Base-by-base conservation (phyloP, 805 yeast species). In the Candida coquimbonensis region DNA sequence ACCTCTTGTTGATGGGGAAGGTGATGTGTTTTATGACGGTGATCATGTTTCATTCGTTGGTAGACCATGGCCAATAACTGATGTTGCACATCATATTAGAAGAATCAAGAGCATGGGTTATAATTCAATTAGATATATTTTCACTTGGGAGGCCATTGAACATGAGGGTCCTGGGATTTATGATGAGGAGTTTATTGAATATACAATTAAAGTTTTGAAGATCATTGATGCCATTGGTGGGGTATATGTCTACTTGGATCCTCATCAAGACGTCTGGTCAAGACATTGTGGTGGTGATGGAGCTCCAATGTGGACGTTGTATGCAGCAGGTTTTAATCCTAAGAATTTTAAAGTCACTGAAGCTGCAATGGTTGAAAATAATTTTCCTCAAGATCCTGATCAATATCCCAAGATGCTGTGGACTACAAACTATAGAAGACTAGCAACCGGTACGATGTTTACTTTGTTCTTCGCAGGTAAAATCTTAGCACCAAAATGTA, bases 201-300 rank as follows among this genome's bases (percentile, higher is more conserved):
- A 81, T 61, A 79, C 93, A 0, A 67, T 83, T 37, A 68, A 80
- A 45, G 66, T 88, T 6, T 63, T 90, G 44, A 68, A 72, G 44
- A 74, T 78, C 8, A 73, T 85, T 13, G 70, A 76, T 39, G 59
- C 71, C 17, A 68, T 79, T 27, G 95, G 93, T 1, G 91, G 90
- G 0, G 60, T 89, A 17, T 85, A 83, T 55, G 87, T 88, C 7
- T 80, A 85, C 53, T 60, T 90, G 52, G 96, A 90, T 58, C 87
- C 95, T 1, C 97, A 90, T 61, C 97, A 90, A 62, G 97, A 90
- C 61, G 95, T 83, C 12, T 90, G 97, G 97, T 82, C 93, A 1
- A 74, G 96, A 40, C 86, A 73, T 59, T 70, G 80, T 11, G 96
- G 96, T 6, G 97, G 97, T 3, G 80, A 87, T 40, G 97, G 97